Percentiles rank a stretch among this genome's conserved stretches.
These are phyloP conservation scores for Postia placenta DNA, from an alignment of 768 basidiomycete genomes.

Conservation along the genomic window DNA sequence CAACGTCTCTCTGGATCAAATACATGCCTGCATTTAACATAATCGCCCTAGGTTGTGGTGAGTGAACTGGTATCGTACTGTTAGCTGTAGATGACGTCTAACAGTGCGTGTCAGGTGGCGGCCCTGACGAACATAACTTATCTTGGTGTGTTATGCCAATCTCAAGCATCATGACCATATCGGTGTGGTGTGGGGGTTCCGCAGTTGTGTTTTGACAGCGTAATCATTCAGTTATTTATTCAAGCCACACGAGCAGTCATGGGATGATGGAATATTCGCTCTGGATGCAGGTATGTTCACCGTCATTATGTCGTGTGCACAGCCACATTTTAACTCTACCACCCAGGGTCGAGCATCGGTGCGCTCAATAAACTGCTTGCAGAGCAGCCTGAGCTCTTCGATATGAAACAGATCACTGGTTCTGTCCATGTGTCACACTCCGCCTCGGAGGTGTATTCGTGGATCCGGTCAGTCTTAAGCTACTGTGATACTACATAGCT, in stretches of 20 bases:
- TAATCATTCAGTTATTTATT: conserved; percentile 92
- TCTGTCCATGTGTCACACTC: conserved; percentile 23
- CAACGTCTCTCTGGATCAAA: not conserved
- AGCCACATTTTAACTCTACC: not conserved
- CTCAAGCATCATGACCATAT: not conserved
- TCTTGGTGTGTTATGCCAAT: conserved; percentile 53
- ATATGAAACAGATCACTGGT: conserved; percentile 18
- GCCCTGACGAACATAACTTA: conserved; percentile 85
- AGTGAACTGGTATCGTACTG: not conserved
- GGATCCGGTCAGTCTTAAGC: conserved; percentile 17
- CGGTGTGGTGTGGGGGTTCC: conserved; percentile 1
- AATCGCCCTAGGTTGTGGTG: conserved; percentile 58
- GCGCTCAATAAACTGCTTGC: conserved; percentile 60
- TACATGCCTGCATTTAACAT: conserved; percentile 57
- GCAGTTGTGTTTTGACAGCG: not conserved
- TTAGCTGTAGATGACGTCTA: not conserved
- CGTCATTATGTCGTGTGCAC: not conserved
- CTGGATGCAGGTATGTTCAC: conserved; percentile 75
- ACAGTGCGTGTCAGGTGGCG: conserved; percentile 55
- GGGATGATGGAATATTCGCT: conserved; percentile 79
- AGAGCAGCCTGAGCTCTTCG: conserved; percentile 51
- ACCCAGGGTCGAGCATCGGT: conserved; percentile 79
- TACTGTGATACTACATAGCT: not conserved
- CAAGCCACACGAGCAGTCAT: conserved; percentile 58
- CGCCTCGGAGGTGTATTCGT: conserved; percentile 45